Base-by-base conservation (phyloP, 2,329 filamentous ascomycete species). In the Penicillium sclerotiorum region DNA sequence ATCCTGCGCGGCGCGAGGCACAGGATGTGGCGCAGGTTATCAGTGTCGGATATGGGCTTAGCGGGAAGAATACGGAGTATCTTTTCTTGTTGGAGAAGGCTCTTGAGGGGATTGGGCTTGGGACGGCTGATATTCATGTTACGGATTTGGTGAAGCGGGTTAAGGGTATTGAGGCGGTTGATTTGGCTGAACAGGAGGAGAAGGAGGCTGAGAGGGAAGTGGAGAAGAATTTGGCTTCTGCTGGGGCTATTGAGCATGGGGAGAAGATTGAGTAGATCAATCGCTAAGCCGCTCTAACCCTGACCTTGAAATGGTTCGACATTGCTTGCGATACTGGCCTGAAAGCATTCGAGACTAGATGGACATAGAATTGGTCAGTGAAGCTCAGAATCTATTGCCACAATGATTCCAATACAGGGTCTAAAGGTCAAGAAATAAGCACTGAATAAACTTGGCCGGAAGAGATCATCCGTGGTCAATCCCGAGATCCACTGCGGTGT, bases 41-140 rank as follows among this genome's bases (percentile, higher is more conserved):
- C 62, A 80, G 85, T 60, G 75, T 75, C 40, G 90, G 89, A 62
- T 72, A 77, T 33, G 94, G 94, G 0, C 89, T 92, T 20, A 96
- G 91, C 71, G 94, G 94, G 1, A 83, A 87, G 66, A 97, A 97
- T 70, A 85, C 80, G 51, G 93, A 97, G 65, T 99, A 99, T 72
- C 77, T 99, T 35, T 87, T 90, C 66, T 80, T 86, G 58, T 77
- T 99, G 36, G 89, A 96, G 66, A 76, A 77, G 49, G 89, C 90
- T 6, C 78, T 99, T 58, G 73, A 85, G 51, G 83, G 81, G 23
- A 73, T 97, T 58, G 87, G 89, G 55, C 75, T 82, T 2, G 89
- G 89, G 45, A 94, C 88, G 66, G 85, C 84, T 3, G 94, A 97
- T 74, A 80, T 80, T 54, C 93, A 99, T 77, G 81, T 99, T 45